A percentile compares a stretch with the other conserved stretches of the same genome.
Conservation (phyloP, 306 rosid species). For the Rubus parviflorus region DNA sequence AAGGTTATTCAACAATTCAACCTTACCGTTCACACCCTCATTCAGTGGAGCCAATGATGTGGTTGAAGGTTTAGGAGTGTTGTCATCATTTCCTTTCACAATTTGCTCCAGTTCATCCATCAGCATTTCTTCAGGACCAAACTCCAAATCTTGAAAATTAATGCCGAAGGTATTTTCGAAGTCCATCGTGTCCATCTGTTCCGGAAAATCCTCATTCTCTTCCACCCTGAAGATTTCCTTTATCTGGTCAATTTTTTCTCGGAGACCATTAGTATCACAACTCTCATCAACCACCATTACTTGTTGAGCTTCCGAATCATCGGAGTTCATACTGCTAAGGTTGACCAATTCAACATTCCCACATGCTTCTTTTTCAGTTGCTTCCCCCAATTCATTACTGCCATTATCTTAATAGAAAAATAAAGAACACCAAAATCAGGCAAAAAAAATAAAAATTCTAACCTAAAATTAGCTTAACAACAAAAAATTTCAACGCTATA, state of each 20-base stretch:
- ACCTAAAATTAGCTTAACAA: neutral
- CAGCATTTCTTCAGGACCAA: conserved; percentile 14
- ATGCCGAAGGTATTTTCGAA: neutral
- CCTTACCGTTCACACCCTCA: conserved; percentile 29
- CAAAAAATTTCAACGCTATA: neutral
- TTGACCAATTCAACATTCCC: conserved; percentile 15
- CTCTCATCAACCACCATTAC: neutral
- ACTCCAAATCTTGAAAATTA: conserved; percentile 7
- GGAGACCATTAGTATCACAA: neutral
- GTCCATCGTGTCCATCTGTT: neutral
- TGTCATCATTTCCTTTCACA: conserved; percentile 34
- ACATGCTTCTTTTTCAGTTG: neutral
- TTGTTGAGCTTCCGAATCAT: neutral
- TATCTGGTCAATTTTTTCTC: conserved; percentile 20
- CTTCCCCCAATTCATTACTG: conserved; percentile 8
- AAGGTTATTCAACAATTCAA: conserved; percentile 33
- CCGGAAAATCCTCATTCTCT: conserved; percentile 10
- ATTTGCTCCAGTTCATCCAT: conserved; percentile 17
- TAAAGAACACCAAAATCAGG: neutral
- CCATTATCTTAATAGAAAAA: conserved; percentile 16
- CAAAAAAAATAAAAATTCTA: neutral
- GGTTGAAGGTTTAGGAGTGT: conserved; percentile 14
- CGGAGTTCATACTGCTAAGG: neutral
- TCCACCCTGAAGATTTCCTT: conserved; percentile 16
- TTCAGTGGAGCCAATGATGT: conserved; percentile 28